Conservation (phyloP, 2,329 filamentous ascomycete genomes). For the Ceratocystis diversiconidia region DNA sequence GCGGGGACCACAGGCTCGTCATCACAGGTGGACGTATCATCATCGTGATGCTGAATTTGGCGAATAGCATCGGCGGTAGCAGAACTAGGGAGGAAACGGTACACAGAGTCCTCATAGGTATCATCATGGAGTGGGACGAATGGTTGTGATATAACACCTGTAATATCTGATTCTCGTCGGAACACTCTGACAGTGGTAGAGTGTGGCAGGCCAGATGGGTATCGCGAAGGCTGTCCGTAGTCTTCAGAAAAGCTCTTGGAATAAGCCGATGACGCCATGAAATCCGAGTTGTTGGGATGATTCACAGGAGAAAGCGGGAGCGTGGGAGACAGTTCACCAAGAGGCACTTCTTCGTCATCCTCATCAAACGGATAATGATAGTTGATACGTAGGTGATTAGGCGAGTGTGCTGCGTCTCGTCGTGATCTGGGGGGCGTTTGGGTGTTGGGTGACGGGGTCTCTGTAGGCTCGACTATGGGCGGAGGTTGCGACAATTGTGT, state of each 20-base stretch:
- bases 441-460: background rate
- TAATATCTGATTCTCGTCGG: constrained; percentile 30
- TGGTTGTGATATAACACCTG: constrained; percentile 2
- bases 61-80: constrained; percentile 21
- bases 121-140: constrained; percentile 11
- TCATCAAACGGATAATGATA: constrained; percentile 18
- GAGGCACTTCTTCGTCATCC: constrained; percentile 11
- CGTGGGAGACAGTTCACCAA: constrained; percentile 16
- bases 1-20: constrained; percentile 21
- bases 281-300: background rate
- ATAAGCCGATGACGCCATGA: constrained; percentile 6
- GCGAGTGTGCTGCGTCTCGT: background rate
- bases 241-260: constrained; percentile 26
- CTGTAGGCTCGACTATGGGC: constrained; percentile 3
- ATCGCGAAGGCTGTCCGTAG: constrained; percentile 24
- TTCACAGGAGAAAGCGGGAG: constrained; percentile 16
- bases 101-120: constrained; percentile 28
- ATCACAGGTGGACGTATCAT: constrained; percentile 24
- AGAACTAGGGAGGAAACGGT: constrained; percentile 25
- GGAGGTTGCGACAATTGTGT: constrained; percentile 2
- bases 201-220: constrained; percentile 7
- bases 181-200: constrained; percentile 27
- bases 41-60: constrained; percentile 24
- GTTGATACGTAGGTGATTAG: constrained; percentile 14
- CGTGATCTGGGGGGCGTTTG: constrained; percentile 1